Evolutionary conservation across 140 eudicot genomes (phyloP).

Genomic region (Ambrosia hybrid): DNA sequence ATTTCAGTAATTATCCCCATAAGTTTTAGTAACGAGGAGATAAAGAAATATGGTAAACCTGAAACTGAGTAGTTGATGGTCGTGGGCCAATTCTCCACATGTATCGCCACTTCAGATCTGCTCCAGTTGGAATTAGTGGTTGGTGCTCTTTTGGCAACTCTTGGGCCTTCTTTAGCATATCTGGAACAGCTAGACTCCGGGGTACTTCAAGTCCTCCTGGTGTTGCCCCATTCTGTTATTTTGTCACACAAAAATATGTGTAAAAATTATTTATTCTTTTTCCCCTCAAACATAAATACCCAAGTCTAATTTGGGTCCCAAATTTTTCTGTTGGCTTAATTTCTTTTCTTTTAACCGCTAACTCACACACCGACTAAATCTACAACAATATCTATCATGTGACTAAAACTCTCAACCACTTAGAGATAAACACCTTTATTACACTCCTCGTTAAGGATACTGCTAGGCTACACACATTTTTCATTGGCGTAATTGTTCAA

Average conservation of each 20-base stretch:
- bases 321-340: no score
- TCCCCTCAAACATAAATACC: no score
- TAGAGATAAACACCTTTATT: no score
- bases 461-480: no score
- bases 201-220: constrained; percentile 97
- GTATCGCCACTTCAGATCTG: constrained; percentile 92
- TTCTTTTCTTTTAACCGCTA: no score
- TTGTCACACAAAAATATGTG: neutral
- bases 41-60: constrained; percentile 35
- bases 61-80: constrained; percentile 63
- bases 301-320: no score
- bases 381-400: no score
- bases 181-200: constrained; percentile 70
- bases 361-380: no score
- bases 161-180: constrained; percentile 57
- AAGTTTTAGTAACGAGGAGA: neutral
- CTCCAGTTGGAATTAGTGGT: constrained; percentile 61
- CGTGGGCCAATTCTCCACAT: constrained; percentile 94
- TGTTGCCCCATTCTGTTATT: constrained; percentile 75
- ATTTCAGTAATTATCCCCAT: no score
- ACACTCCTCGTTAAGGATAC: no score
- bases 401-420: no score
- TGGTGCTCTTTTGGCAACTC: constrained; percentile 63
- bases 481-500: no score
- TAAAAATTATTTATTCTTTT: neutral